Evolutionary conservation across 345 rosid genomes (phyloP), one percentile per base, ranked within the genome.

Genomic region (Noccaea caerulescens): DNA sequence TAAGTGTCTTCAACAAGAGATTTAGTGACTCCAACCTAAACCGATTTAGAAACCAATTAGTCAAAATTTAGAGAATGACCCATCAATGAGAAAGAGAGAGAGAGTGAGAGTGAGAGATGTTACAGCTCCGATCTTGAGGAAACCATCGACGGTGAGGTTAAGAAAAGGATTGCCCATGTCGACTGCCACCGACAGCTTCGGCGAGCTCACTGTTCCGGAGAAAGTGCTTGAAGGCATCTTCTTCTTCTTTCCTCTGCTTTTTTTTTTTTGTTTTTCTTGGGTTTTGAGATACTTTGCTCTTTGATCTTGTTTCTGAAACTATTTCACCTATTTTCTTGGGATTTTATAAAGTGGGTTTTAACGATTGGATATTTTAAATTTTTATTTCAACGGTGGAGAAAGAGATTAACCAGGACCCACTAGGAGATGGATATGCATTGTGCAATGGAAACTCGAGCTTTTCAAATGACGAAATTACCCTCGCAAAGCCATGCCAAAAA

Each of bases 101-200:
- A 57, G 10, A 20, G 23, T 10, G 36, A 37, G 45, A 27, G 20
- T 27, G 36, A 50, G 18, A 64, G 2, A 54, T 14, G 4, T 42
- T 83, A 92, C 96, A 58, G 88, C 72, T 81, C 88, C 98, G 63
- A 85, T 86, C 91, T 92, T 92, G 81, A 92, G 81, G 80, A 88
- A 90, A 4, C 90, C 96, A 77, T 90, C 96, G 37, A 84, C 81
- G 44, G 90, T 80, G 80, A 78, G 76, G 65, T 92, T 90, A 58
- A 90, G 91, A 12, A 92, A 78, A 43, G 86, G 88, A 70, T 84
- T 72, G 68, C 96, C 96, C 84, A 68, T 81, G 76, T 92, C 96
- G 41, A 88, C 81, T 2, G 77, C 80, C 13, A 92, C 88, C 27
- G 84, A 84, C n/a, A 92, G 80, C 62, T 55, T 85, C 50, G 96